These are phyloP conservation scores for Geotrichum phurueaensis DNA, from an alignment of 1,139 yeast genomes.

Conservation along the genomic window DNA sequence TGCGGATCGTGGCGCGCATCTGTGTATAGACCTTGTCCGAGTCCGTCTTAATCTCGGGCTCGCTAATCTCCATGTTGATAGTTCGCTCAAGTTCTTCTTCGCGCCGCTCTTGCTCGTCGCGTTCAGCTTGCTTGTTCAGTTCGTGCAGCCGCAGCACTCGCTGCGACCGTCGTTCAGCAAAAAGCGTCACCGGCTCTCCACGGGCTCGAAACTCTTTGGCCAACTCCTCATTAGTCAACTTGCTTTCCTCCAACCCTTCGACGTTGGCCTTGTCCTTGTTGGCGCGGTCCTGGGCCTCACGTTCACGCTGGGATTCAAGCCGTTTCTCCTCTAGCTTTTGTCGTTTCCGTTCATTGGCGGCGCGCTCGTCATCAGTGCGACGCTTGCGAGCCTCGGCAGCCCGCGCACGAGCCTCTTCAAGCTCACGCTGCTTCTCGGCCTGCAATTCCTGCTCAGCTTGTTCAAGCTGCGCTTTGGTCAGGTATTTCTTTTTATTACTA, in stretches of 20 bases:
- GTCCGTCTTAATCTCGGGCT: slow-evolving; percentile 38
- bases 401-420: slow-evolving; percentile 27
- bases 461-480: slow-evolving; percentile 26
- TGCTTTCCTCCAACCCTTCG: slow-evolving; percentile 18
- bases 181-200: slow-evolving; percentile 39
- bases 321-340: slow-evolving; percentile 23
- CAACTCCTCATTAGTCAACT: slow-evolving; percentile 46
- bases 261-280: slow-evolving; percentile 11
- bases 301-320: slow-evolving; percentile 18
- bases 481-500: slow-evolving; percentile 17
- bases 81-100: slow-evolving; percentile 20
- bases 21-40: slow-evolving; percentile 38
- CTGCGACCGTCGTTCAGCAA: slow-evolving; percentile 43
- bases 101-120: slow-evolving; percentile 21
- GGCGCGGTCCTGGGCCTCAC: slow-evolving; percentile 15
- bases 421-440: slow-evolving; percentile 30
- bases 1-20: slow-evolving; percentile 45
- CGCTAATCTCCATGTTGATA: slow-evolving; percentile 25
- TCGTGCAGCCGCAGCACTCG: slow-evolving; percentile 23
- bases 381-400: slow-evolving; percentile 25
- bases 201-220: slow-evolving; percentile 40
- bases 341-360: slow-evolving; percentile 25
- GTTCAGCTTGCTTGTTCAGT: slow-evolving; percentile 27
- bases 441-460: slow-evolving; percentile 24
- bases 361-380: slow-evolving; percentile 28